Conservation (phyloP, 2,329 filamentous ascomycete species). For the Ascocoryne sarcoides region DNA sequence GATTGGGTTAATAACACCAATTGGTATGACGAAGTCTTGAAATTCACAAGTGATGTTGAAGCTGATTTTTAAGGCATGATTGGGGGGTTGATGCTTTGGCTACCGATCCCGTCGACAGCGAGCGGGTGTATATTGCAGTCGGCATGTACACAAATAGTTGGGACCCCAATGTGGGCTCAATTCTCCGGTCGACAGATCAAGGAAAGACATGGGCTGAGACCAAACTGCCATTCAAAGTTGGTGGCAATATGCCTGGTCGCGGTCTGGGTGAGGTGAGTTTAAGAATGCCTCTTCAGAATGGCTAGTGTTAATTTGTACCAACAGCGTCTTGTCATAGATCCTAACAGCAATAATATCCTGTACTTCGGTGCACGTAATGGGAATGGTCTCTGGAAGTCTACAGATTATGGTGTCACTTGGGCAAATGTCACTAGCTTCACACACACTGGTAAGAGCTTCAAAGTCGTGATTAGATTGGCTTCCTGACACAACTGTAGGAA, state of each 20-base stretch:
- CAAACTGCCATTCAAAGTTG: conserved; percentile 48
- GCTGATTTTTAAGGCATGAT: conserved; percentile 33
- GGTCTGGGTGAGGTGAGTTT: conserved; percentile 41
- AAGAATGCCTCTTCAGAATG: no score
- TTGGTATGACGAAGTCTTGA: conserved; percentile 7
- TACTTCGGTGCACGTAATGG: conserved; percentile 52
- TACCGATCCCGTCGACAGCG: conserved; percentile 43
- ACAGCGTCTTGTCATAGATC: conserved; percentile 47
- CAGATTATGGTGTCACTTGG: conserved; percentile 46
- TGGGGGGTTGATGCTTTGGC: conserved; percentile 51
- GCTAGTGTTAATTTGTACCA: conserved; percentile 3
- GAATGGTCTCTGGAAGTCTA: conserved; percentile 50
- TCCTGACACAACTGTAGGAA: conserved; percentile 10
- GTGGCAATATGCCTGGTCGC: conserved; percentile 53
- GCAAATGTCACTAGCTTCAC: conserved; percentile 43
- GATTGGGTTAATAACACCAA: conserved; percentile 28
- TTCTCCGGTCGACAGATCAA: conserved; percentile 45
- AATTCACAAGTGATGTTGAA: neutral
- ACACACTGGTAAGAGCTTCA: conserved; percentile 43
- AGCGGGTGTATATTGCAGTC: conserved; percentile 44
- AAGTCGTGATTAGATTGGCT: conserved; percentile 2
- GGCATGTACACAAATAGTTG: conserved; percentile 52
- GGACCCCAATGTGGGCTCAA: conserved; percentile 47
- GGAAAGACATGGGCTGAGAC: conserved; percentile 44
- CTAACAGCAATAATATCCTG: conserved; percentile 45